Conservation (phyloP, 805 yeast species). For the Saccharomycopsis malanga region DNA sequence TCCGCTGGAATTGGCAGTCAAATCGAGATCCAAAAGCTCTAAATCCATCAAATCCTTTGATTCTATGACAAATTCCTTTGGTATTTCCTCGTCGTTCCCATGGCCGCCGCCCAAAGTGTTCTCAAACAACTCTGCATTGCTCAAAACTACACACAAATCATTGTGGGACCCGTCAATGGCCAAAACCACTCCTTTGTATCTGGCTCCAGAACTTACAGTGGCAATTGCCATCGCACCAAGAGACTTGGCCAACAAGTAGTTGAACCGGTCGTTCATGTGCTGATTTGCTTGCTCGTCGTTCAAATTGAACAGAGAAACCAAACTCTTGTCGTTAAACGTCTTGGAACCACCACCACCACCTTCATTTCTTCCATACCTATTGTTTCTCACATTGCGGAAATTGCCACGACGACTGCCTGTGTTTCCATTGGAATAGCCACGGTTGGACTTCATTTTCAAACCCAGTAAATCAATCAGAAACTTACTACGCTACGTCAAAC, state of each 20-base stretch:
- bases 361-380: neutral
- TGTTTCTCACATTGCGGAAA: neutral
- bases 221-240: conserved; percentile 52
- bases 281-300: conserved; percentile 5
- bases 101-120: conserved; percentile 27
- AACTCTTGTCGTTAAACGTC: neutral
- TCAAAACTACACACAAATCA: conserved; percentile 35
- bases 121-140: conserved; percentile 20
- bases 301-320: conserved; percentile 7
- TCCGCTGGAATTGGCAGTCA: conserved; percentile 21
- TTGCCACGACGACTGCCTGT: neutral
- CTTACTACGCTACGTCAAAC: too few relatives aligned
- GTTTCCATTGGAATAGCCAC: conserved; percentile 1
- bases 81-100: conserved; percentile 37
- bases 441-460: conserved; percentile 5
- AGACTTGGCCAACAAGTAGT: conserved; percentile 48
- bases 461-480: too few relatives aligned
- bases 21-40: conserved; percentile 36
- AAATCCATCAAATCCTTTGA: conserved; percentile 47
- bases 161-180: conserved; percentile 40
- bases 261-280: conserved; percentile 48
- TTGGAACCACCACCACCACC: neutral
- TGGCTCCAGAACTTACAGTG: conserved; percentile 55
- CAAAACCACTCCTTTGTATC: conserved; percentile 51
- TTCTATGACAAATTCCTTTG: conserved; percentile 38